Percentiles rank a stretch among this genome's conserved stretches.
Evolutionary conservation across 2,329 filamentous ascomycete species (phyloP).

Genomic region (Cercospora zeina): DNA sequence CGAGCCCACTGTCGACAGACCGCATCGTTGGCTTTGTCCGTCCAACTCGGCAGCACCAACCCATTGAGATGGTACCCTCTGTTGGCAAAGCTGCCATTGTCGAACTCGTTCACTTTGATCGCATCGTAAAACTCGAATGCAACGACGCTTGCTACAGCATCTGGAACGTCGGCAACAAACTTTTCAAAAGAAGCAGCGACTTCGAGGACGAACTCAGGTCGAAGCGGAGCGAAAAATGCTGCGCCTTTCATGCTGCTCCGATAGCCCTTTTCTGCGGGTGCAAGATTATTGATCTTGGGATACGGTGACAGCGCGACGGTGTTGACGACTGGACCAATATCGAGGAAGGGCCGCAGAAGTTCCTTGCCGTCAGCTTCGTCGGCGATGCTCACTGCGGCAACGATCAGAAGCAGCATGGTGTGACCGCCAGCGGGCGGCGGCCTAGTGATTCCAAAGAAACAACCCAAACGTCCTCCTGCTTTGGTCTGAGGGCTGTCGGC

Average conservation of each 20-base stretch:
- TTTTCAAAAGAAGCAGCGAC: conserved; percentile 28
- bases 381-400: conserved; percentile 21
- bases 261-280: conserved; percentile 29
- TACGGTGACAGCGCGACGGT: conserved; percentile 29
- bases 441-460: conserved; percentile 29
- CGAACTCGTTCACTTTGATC: conserved; percentile 26
- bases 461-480: conserved; percentile 24
- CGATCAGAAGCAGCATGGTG: conserved; percentile 30
- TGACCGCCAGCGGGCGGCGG: conserved; percentile 31
- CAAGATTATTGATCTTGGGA: conserved; percentile 32
- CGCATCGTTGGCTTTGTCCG: conserved; percentile 30
- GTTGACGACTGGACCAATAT: conserved; percentile 31
- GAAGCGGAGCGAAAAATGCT: conserved; percentile 31
- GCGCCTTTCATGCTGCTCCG: conserved; percentile 36
- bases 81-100: conserved; percentile 35
- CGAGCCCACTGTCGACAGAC: conserved; percentile 35
- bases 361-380: conserved; percentile 29
- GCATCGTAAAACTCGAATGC: conserved; percentile 36
- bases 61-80: conserved; percentile 36
- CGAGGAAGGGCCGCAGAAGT: conserved; percentile 30
- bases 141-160: conserved; percentile 29
- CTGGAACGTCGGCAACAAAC: conserved; percentile 26
- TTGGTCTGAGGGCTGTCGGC: conserved; percentile 24
- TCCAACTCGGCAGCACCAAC: conserved; percentile 38
- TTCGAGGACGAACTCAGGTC: conserved; percentile 29